A percentile compares a stretch with the other conserved stretches of the same genome.
Evolutionary conservation across 1,284 basidiomycete genomes (phyloP).

Genomic region (Heterobasidion parviporum): DNA sequence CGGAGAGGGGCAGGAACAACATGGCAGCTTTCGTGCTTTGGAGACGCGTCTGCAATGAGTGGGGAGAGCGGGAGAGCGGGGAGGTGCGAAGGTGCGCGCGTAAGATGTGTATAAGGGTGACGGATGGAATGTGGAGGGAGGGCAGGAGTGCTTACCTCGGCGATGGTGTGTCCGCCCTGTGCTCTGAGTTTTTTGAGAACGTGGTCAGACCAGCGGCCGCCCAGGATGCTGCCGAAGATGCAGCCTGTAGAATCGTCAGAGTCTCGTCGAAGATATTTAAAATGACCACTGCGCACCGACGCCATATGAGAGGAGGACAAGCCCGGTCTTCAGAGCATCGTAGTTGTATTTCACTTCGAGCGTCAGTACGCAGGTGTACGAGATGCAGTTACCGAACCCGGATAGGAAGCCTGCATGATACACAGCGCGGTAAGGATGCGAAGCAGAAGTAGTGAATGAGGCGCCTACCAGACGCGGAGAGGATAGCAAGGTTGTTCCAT

Average conservation of each 20-base stretch:
- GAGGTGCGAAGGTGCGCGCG: not conserved
- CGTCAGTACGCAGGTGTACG: constrained; percentile 69
- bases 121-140: not conserved
- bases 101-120: not conserved
- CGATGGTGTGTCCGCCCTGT: constrained; percentile 46
- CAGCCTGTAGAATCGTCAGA: constrained; percentile 34
- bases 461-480: constrained; percentile 57
- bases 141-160: constrained; percentile 45
- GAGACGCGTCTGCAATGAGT: constrained; percentile 54
- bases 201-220: constrained; percentile 73
- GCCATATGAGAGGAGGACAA: constrained; percentile 72
- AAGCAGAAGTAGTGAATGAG: not conserved
- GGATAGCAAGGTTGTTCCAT: constrained; percentile 59
- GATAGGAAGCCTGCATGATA: constrained; percentile 61
- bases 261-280: not conserved
- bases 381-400: constrained; percentile 60
- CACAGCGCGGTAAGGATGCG: constrained; percentile 39
- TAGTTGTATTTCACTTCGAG: constrained; percentile 59
- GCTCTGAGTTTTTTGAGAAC: constrained; percentile 48
- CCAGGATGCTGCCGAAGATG: constrained; percentile 62
- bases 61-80: not conserved
- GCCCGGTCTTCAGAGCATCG: constrained; percentile 62
- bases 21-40: constrained; percentile 52
- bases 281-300: constrained; percentile 33
- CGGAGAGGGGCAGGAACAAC: constrained; percentile 46